Evolutionary conservation across 139 green algal species (phyloP), one percentile per base, ranked within the genome.

Genomic region (Ulvella scutata): DNA sequence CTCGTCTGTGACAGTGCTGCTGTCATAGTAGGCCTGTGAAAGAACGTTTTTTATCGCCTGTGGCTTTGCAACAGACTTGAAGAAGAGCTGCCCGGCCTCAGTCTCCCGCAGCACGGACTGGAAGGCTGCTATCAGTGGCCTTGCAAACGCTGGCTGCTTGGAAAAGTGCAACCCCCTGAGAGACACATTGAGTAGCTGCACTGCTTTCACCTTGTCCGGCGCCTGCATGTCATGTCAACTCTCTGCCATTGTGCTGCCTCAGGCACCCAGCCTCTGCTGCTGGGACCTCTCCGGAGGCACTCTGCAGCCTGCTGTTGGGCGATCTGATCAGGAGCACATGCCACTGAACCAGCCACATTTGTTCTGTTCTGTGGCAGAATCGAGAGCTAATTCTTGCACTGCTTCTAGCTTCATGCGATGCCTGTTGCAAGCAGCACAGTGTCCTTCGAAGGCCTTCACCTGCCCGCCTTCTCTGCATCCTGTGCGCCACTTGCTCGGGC

Each of bases 1-100:
- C 84, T 99, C 94, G 44, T 96, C 88, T 2, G 87, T 96, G 2
- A 99, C 94, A 17, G 88, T 78, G 0, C 76, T 76, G 4, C 87
- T 82, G 78, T 92, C 75, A 7, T 77, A 81, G 74, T 99, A 99
- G n/a, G 90, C 93, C 83, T 98, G 83, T 33, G 79, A 77, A 74
- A 97, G 83, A 33, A 98, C 87, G 75, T 87, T 96, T 33, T 81
- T 78, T 31, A 98, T 88, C 36, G 75, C 79, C 72, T 78, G 36
- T 1, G 81, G 74, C 37, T 78, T 87, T n/a, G 92, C 91, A 38
- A 97, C 79, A 4, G 78, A 80, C 0, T 10, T 72, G 78, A 96
- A 96, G 79, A 97, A 96, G 36, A 78, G 59, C 37, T 78, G 28
- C 0, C 93, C 93, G 4, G 92, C 60, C 6, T 75, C n/a, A 0